Base-by-base conservation (phyloP, 1,284 basidiomycete species). In the Anthracocystis walkeri region DNA sequence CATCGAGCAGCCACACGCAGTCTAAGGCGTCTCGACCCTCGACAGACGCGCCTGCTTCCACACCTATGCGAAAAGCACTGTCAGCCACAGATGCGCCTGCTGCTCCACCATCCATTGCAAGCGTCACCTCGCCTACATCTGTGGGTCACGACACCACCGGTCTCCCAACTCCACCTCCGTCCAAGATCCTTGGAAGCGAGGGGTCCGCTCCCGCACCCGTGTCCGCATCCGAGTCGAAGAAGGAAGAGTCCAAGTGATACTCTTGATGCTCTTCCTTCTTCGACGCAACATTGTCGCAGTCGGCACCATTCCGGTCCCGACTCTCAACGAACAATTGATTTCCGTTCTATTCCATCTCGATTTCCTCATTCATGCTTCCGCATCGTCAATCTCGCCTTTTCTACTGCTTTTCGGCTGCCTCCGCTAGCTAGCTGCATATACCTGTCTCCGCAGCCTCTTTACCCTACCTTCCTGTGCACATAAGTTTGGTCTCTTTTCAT, bases 121-220 rank as follows among this genome's bases (percentile, higher is more conserved):
- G 66, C 48, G 66, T 56, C 42, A 41, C 49, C n/a, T 48, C 60
- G 11, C 61, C 46, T n/a, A 44, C 59, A 0, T 51, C 57, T 8
- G n/a, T 63, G 31, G 62, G 49, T 7, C 51, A 48, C 20, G 58
- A 57, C 7, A 27, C 52, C 18, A 60, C 62, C 8, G 66, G 66
- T 4, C 64, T 73, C n/a, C 75, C 75, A 7, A 73, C 75, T 11
- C 75, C 75, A 18, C 75, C 75, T 11, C 40, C 69, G 16, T 77
- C 75, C 63, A 77, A 77, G 46, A 77, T 77, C 29, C 51, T 75
- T 14, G 58, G 45, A 35, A 21, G 58, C 7, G 62, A 58, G 18
- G 48, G n/a, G 23, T 3, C 33, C 4, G 45, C 60, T 21, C 20
- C 60, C 8, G 45, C 52, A n/a, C 11, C 45, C 0, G 46, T 25